These are phyloP conservation scores for Peronospora belbahrii DNA, from an alignment of 352 stramenopile genomes.

Conservation along the genomic window DNA sequence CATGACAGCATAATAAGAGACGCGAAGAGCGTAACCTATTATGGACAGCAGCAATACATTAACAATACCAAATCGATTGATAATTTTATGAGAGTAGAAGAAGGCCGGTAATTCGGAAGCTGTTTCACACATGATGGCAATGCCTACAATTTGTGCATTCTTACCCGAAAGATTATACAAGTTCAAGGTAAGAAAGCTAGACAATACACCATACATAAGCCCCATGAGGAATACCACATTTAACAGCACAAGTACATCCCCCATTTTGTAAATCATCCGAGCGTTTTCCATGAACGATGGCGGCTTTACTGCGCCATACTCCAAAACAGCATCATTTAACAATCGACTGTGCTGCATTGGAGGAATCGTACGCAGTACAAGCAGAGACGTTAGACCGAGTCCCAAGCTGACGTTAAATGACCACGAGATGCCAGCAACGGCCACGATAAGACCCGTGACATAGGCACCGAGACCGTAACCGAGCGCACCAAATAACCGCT, in stretches of 20 bases:
- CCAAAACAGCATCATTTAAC: constrained; percentile 15
- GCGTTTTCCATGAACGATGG: constrained; percentile 41
- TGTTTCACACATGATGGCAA: constrained; percentile 75
- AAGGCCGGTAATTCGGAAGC: too few species aligned
- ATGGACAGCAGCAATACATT: too few species aligned
- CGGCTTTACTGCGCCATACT: constrained; percentile 5
- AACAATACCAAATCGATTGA: too few species aligned
- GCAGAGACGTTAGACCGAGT: constrained; percentile 42
- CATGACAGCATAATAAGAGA: too few species aligned
- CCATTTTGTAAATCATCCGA: constrained; percentile 30
- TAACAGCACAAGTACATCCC: constrained; percentile 62
- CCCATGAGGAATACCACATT: constrained; percentile 73
- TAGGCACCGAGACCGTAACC: constrained; percentile 61
- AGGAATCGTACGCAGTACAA: constrained; percentile 58
- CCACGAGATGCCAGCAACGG: constrained; percentile 53
- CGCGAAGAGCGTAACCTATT: too few species aligned
- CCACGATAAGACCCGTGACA: constrained; percentile 57
- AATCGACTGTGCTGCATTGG: constrained; percentile 32
- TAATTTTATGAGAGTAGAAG: too few species aligned
- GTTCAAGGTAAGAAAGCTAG: constrained; percentile 78
- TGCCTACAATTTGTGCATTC: constrained; percentile 71
- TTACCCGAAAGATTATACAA: constrained; percentile 69
- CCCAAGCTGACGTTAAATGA: constrained; percentile 65
- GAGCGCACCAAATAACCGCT: constrained; percentile 69
- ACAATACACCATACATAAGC: constrained; percentile 74